Conservation (phyloP, 306 rosid genomes). For the Medicago arabica region DNA sequence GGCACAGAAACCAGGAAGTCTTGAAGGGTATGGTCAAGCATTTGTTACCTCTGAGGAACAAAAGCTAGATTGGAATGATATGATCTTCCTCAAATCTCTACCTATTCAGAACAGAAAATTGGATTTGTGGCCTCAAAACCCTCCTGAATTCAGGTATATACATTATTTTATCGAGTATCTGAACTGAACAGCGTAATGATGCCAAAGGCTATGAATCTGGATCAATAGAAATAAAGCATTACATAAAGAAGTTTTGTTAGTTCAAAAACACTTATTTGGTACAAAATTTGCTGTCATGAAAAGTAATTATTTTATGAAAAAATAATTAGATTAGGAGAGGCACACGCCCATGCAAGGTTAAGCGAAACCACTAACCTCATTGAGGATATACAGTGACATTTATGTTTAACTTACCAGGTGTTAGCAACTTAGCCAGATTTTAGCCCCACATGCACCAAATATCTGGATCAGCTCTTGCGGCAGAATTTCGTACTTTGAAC, state of each 20-base stretch:
- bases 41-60: conserved; percentile 54
- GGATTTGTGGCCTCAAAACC: conserved; percentile 61
- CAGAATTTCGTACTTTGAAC: neutral
- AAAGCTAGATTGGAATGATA: conserved; percentile 61
- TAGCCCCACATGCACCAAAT: too few relatives aligned
- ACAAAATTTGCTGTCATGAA: too few relatives aligned
- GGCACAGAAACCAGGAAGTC: conserved; percentile 57
- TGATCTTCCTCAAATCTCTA: conserved; percentile 54
- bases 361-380: too few relatives aligned
- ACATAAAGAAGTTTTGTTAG: too few relatives aligned
- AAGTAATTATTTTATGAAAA: too few relatives aligned
- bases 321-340: too few relatives aligned
- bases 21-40: conserved; percentile 63
- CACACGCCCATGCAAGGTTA: too few relatives aligned
- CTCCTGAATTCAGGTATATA: conserved; percentile 51
- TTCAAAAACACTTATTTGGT: too few relatives aligned
- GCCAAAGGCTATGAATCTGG: too few relatives aligned
- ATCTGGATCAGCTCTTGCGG: too few relatives aligned
- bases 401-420: neutral
- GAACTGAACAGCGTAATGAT: neutral
- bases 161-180: neutral
- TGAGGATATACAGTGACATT: neutral
- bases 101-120: conserved; percentile 47
- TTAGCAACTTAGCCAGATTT: too few relatives aligned
- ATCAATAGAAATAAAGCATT: too few relatives aligned